Evolutionary conservation across 2,329 filamentous ascomycete species (phyloP).

Genomic region (Apiospora malaysiana): DNA sequence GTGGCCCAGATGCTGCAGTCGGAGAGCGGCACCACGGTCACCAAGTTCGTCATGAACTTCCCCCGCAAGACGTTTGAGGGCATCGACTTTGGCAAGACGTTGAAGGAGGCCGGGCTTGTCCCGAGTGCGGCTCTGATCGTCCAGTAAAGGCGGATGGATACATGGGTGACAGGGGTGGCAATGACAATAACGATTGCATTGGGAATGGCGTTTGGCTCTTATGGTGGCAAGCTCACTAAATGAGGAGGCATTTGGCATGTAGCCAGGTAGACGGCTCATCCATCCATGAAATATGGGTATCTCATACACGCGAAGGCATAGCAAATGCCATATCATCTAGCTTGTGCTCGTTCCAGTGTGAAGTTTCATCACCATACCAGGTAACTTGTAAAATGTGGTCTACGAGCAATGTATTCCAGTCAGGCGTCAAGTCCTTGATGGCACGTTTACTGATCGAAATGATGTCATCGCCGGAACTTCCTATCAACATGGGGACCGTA

Average conservation of each 20-base stretch:
- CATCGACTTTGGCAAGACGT: slow-evolving; percentile 82
- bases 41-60: slow-evolving; percentile 84
- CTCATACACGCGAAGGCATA: neutral
- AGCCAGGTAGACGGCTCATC: neutral
- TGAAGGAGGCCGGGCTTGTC: slow-evolving; percentile 90
- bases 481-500: neutral
- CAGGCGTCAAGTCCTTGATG: neutral
- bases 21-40: slow-evolving; percentile 74
- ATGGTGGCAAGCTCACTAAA: neutral
- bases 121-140: slow-evolving; percentile 91
- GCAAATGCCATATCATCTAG: neutral
- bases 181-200: slow-evolving; percentile 18
- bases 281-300: neutral
- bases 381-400: neutral
- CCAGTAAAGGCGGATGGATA: slow-evolving; percentile 47
- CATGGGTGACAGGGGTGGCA: neutral
- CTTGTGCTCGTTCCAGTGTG: neutral
- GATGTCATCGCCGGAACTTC: neutral
- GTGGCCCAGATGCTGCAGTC: slow-evolving; percentile 77
- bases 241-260: neutral
- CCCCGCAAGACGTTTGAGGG: slow-evolving; percentile 81
- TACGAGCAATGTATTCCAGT: neutral
- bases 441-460: neutral
- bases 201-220: slow-evolving; percentile 20
- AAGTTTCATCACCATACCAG: neutral